Conservation (phyloP, 768 basidiomycete genomes). For the Tylopilus balloui region DNA sequence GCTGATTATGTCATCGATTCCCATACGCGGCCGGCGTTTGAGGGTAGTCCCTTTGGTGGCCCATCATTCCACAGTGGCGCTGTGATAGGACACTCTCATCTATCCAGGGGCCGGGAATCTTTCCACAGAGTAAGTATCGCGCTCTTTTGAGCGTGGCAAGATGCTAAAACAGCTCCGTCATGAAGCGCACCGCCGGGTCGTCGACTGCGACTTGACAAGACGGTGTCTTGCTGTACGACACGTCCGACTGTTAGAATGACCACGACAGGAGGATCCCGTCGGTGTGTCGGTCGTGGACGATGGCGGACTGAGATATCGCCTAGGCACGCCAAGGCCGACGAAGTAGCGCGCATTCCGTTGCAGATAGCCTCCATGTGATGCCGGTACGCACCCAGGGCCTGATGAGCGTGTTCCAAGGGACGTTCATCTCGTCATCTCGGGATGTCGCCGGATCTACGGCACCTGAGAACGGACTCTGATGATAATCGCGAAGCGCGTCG, state of each 20-base stretch:
- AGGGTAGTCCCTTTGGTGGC: not conserved
- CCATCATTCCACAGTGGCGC: conserved; percentile 18
- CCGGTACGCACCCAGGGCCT: conserved; percentile 10
- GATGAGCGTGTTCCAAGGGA: conserved; percentile 9
- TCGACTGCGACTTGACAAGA: too few species aligned
- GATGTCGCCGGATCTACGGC: conserved; percentile 17
- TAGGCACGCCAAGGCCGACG: conserved; percentile 10
- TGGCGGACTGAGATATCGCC: conserved; percentile 2
- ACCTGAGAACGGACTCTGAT: conserved; percentile 11
- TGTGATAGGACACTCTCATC: not conserved
- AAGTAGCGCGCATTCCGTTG: conserved; percentile 4
- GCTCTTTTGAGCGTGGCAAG: not conserved
- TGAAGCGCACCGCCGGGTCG: not conserved
- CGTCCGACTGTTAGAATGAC: too few species aligned
- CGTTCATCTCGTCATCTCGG: conserved; percentile 14
- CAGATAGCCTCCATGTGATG: conserved; percentile 13
- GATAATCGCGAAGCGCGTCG: conserved; percentile 21
- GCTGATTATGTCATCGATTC: conserved; percentile 21
- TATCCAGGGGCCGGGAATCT: not conserved
- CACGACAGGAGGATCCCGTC: too few species aligned
- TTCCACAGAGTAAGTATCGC: too few species aligned
- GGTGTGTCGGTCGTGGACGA: conserved; percentile 2
- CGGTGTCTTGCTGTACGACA: too few species aligned
- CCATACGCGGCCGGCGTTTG: not conserved
- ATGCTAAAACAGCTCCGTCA: too few species aligned